Evolutionary conservation across 306 rosid species (phyloP).

Genomic region (Casuarina glauca): DNA sequence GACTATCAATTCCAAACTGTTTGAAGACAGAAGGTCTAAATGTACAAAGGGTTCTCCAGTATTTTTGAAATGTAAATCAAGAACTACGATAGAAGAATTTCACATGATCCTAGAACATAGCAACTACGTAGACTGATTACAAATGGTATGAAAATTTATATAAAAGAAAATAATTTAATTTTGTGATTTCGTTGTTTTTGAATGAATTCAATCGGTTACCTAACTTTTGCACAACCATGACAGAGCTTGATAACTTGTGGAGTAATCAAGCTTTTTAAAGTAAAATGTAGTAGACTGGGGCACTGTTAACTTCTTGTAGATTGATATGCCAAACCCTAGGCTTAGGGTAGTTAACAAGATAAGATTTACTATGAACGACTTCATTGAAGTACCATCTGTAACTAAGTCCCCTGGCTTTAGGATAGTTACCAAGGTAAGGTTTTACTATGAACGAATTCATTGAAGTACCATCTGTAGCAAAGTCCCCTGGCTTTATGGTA

Average conservation of each 20-base stretch:
- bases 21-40: no score
- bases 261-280: background rate
- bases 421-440: no score
- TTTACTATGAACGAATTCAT: no score
- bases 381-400: slow-evolving; percentile 1
- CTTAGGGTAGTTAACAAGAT: background rate
- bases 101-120: no score
- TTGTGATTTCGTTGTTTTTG: background rate
- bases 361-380: background rate
- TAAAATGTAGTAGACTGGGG: background rate
- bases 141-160: background rate
- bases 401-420: background rate
- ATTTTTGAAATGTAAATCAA: no score
- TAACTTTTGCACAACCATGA: background rate
- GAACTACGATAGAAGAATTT: no score
- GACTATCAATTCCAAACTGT: no score
- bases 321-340: background rate
- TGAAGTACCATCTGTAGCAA: no score
- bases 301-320: background rate
- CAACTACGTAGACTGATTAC: background rate
- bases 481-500: no score
- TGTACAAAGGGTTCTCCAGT: no score
- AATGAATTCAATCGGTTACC: background rate
- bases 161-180: background rate
- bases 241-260: background rate